A percentile compares a stretch with the other conserved stretches of the same genome.
Conservation (phyloP, 2,329 filamentous ascomycete species). For the Penicillium sp. region DNA sequence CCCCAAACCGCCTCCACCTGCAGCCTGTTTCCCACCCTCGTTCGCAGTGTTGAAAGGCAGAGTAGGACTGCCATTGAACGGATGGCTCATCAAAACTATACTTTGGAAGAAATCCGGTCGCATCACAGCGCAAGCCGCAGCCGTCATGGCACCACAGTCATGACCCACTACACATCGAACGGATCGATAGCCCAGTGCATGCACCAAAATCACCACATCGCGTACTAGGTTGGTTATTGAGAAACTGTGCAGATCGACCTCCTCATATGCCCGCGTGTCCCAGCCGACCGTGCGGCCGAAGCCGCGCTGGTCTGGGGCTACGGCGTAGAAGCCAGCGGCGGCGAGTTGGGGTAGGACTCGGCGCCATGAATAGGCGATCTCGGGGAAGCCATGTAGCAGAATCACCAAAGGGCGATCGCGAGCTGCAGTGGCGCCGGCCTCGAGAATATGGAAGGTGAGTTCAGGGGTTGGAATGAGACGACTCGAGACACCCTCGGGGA, state of each 20-base stretch:
- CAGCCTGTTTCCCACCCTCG: slow-evolving; percentile 9
- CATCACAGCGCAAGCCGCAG: slow-evolving; percentile 56
- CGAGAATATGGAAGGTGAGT: slow-evolving; percentile 58
- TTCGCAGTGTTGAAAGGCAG: slow-evolving; percentile 48
- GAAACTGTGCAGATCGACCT: slow-evolving; percentile 55
- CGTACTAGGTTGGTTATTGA: slow-evolving; percentile 55
- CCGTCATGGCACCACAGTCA: slow-evolving; percentile 60
- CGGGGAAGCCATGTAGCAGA: slow-evolving; percentile 62
- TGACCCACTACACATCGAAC: slow-evolving; percentile 60
- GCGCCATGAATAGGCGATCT: slow-evolving; percentile 65
- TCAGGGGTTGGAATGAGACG: slow-evolving; percentile 56
- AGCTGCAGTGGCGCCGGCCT: slow-evolving; percentile 45
- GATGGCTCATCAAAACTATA: slow-evolving; percentile 61
- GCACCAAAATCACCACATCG: slow-evolving; percentile 58
- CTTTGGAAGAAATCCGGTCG: slow-evolving; percentile 61
- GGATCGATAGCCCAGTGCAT: slow-evolving; percentile 55
- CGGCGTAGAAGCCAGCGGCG: slow-evolving; percentile 57
- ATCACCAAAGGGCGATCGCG: slow-evolving; percentile 52
- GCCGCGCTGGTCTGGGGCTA: slow-evolving; percentile 63
- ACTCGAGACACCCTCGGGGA: slow-evolving; percentile 53
- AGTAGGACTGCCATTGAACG: slow-evolving; percentile 51
- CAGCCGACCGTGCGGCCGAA: slow-evolving; percentile 62
- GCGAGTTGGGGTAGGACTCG: slow-evolving; percentile 58
- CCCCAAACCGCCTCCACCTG: slow-evolving; percentile 30
- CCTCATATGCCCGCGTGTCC: slow-evolving; percentile 48